Conservation (phyloP, 1,284 basidiomycete species). For the Ceratobasidium sp. region DNA sequence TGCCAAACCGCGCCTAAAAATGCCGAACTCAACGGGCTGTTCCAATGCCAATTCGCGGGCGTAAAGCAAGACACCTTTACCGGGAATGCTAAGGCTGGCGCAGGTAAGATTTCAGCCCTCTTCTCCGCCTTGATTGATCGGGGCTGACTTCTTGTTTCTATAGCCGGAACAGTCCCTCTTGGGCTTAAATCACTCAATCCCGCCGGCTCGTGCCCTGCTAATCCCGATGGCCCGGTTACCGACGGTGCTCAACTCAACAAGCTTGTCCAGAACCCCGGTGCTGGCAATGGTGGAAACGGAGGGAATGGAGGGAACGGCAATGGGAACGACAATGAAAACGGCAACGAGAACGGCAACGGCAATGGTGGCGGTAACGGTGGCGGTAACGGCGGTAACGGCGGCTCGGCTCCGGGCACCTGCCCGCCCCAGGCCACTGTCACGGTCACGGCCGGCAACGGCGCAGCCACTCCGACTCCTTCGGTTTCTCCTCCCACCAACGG, state of each 20-base stretch:
- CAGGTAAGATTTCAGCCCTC: slow-evolving; percentile 40
- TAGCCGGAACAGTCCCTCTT: slow-evolving; percentile 61
- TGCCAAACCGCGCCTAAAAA: slow-evolving; percentile 66
- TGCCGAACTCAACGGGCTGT: slow-evolving; percentile 65
- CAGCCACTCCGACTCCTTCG: slow-evolving; percentile 1
- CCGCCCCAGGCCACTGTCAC: no score
- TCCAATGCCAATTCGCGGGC: slow-evolving; percentile 69
- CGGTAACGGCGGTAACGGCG: no score
- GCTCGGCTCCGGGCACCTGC: slow-evolving; percentile 10
- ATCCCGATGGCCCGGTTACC: slow-evolving; percentile 59
- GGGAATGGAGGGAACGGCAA: slow-evolving; percentile 21
- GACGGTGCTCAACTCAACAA: slow-evolving; percentile 67
- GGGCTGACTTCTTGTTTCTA: slow-evolving; percentile 48
- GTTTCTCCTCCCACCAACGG: background rate
- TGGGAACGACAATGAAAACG: slow-evolving; percentile 18
- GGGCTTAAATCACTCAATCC: slow-evolving; percentile 62
- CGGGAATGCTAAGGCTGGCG: slow-evolving; percentile 66
- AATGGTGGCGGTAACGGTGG: background rate
- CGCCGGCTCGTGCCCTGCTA: slow-evolving; percentile 66
- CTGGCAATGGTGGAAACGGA: background rate
- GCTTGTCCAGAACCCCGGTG: slow-evolving; percentile 62
- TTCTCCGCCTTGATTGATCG: slow-evolving; percentile 50
- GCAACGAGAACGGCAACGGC: slow-evolving; percentile 18
- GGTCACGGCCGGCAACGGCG: slow-evolving; percentile 12
- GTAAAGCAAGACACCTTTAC: slow-evolving; percentile 67